Conservation (phyloP, 441 rosid species). For the Viola pubescens region DNA sequence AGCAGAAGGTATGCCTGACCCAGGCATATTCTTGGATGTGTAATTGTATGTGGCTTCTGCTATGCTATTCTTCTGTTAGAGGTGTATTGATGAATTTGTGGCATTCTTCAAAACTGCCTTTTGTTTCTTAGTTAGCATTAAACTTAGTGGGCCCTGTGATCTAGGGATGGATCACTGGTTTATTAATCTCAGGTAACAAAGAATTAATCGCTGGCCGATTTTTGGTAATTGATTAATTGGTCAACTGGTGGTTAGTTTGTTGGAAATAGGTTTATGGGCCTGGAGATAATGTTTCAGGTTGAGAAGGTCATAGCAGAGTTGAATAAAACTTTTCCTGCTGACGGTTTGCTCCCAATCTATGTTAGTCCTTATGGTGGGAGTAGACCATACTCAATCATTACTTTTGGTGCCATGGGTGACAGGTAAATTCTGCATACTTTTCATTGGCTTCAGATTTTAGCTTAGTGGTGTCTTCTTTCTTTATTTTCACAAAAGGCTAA, state of each 20-base stretch:
- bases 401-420: slow-evolving; percentile 99
- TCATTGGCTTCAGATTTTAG: neutral
- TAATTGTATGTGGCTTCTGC: neutral
- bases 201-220: no score
- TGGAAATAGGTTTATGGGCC: neutral
- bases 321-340: slow-evolving; percentile 71
- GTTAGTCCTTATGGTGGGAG: slow-evolving; percentile 56
- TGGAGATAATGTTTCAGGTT: slow-evolving; percentile 42
- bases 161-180: no score
- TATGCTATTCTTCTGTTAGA: neutral
- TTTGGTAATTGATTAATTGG: no score
- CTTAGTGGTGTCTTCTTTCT: neutral
- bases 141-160: no score
- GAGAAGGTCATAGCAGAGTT: slow-evolving; percentile 62
- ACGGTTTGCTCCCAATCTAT: slow-evolving; percentile 92
- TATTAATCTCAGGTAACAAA: no score
- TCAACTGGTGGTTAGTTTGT: neutral
- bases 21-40: slow-evolving; percentile 1
- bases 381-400: slow-evolving; percentile 57
- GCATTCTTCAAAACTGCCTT: neutral
- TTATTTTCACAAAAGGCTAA: no score
- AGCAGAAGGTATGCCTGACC: slow-evolving; percentile 54
- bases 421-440: slow-evolving; percentile 33
- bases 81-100: neutral
- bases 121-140: no score